Evolutionary conservation across 1,284 basidiomycete species (phyloP), one percentile per base, ranked within the genome.

Genomic region (Malassezia obtusa): DNA sequence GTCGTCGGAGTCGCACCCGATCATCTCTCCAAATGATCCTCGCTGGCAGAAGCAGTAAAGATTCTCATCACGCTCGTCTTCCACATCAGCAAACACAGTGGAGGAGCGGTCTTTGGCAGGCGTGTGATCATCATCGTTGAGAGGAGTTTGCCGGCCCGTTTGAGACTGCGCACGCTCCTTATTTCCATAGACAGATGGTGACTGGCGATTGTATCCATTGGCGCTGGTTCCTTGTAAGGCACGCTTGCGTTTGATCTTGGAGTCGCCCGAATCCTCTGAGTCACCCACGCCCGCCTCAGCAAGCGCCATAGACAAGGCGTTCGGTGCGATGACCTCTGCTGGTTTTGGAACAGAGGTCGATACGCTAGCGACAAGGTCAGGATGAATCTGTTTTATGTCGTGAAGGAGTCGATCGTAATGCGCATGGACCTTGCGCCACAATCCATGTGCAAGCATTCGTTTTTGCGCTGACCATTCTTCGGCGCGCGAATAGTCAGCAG

Each of bases 11-110:
- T 66, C 61, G 52, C 63, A 67, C 43, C 61, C 60, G 45, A 66
- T 66, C 65, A 69, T 65, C 57, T 73, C 71, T 19, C 71, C 71
- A 25, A 70, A 73, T 9, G 68, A 71, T 2, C 66, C 64, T 2
- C 66, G 58, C 57, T 71, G 71, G 44, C 71, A 73, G 62, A 65
- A 67, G 41, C 71, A 73, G 61, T 73, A 73, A 2, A 66, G 60
- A 41, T 63, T 65, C 46, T 71, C 67, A 52, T 73, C 71, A 26
- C 61, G 56, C 32, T 65, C 63, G 12, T 59, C 60, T 12, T 59
- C 61, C 3, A n/a, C 53, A 11, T 56, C 49, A 10, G 24, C 14
- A 2, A 30, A 5, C 36, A 22, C 37, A 26, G 17, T 35, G 8
- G n/a, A n/a, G 5, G 38, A 22, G 37, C 46, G 28, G 30, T 45